Evolutionary conservation across 139 green algal genomes (phyloP).

Genomic region (Closterium sp.): DNA sequence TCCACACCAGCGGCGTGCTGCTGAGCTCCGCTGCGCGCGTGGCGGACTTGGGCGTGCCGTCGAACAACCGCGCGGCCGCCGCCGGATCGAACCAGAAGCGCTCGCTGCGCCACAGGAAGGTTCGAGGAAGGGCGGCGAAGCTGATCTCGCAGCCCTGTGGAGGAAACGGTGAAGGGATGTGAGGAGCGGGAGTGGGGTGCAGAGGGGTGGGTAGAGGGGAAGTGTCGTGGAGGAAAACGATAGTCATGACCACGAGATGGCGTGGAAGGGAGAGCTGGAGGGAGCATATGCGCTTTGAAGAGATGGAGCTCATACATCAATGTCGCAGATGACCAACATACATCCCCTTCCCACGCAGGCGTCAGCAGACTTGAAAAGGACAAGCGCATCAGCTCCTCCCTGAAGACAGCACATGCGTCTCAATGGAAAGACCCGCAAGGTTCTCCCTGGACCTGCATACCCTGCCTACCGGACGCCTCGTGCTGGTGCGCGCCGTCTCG

Average conservation of each 20-base stretch:
- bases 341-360: too few relatives aligned
- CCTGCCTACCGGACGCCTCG: background rate
- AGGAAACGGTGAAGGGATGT: background rate
- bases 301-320: background rate
- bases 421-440: background rate
- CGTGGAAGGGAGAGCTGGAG: background rate
- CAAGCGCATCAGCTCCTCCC: too few relatives aligned
- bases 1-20: background rate
- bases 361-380: too few relatives aligned
- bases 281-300: background rate
- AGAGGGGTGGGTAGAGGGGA: background rate
- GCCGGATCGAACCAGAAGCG: background rate
- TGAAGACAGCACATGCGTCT: too few relatives aligned
- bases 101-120: slow-evolving; percentile 8
- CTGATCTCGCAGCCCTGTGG: background rate
- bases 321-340: too few relatives aligned
- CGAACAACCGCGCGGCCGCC: background rate
- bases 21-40: background rate
- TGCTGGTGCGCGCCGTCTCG: background rate
- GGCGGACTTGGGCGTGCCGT: background rate
- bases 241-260: background rate
- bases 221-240: background rate
- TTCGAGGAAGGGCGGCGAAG: background rate
- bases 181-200: background rate
- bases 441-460: background rate